Conservation (phyloP, 2,329 filamentous ascomycete species). For the Arthroderma sp. region DNA sequence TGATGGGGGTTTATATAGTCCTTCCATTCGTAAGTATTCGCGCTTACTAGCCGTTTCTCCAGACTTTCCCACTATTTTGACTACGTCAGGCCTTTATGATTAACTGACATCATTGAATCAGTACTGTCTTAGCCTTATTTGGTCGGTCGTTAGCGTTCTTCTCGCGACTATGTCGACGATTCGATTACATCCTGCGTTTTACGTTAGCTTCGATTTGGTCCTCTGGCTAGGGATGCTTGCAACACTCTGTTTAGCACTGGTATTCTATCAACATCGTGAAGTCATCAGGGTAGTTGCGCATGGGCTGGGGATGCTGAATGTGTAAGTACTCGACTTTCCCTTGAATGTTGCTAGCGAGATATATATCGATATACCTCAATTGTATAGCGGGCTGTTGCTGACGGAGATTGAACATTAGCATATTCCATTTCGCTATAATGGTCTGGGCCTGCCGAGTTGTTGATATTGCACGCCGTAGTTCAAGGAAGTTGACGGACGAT, state of each 20-base stretch:
- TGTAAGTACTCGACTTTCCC: constrained; percentile 1
- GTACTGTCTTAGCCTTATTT: background rate
- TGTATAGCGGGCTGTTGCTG: too few relatives aligned
- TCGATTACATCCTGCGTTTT: constrained; percentile 4
- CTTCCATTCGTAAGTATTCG: too few relatives aligned
- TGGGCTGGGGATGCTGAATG: constrained; percentile 1
- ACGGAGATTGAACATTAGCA: background rate
- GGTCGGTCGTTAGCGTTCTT: constrained; percentile 1
- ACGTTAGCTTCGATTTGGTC: constrained; percentile 5
- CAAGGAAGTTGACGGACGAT: too few relatives aligned
- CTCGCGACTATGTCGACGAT: background rate
- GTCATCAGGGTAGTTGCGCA: background rate
- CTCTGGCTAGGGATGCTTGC: constrained; percentile 3
- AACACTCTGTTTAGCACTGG: background rate
- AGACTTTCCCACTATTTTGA: too few relatives aligned
- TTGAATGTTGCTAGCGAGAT: background rate
- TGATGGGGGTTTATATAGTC: too few relatives aligned
- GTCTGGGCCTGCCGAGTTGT: constrained; percentile 6
- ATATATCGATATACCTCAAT: background rate
- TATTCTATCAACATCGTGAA: background rate
- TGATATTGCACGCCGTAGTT: background rate
- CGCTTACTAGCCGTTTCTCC: too few relatives aligned
- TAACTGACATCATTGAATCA: too few relatives aligned
- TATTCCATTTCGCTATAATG: constrained; percentile 4
- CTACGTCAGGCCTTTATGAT: too few relatives aligned